Percentiles rank a stretch among this genome's conserved stretches.
phyloP scores from a whole-genome alignment of 2,329 filamentous ascomycete species.

The Ophiostoma montium region DNA sequence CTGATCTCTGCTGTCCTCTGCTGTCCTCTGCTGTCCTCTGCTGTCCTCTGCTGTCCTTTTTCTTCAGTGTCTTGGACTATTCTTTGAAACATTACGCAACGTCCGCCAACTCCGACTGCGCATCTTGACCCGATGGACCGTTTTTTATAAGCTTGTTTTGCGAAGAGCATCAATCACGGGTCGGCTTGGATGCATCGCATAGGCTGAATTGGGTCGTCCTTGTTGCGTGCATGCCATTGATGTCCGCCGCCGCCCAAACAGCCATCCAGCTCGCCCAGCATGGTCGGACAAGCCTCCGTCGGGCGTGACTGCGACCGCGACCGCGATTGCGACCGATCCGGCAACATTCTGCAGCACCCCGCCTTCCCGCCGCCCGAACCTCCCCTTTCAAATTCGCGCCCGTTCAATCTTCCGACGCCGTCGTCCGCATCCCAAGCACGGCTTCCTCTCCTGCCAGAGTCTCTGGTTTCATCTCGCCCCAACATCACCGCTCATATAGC shows the following conservation, averaged over 20 bases:
- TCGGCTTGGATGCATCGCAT: not conserved
- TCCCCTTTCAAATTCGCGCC: slow-evolving; percentile 8
- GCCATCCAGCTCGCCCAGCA: slow-evolving; percentile 11
- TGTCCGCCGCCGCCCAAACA: not conserved
- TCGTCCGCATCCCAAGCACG: not conserved
- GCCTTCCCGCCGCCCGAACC: slow-evolving; percentile 1
- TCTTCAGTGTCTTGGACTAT: not conserved
- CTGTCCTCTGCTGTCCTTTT: not conserved
- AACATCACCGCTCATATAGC: slow-evolving; percentile 15
- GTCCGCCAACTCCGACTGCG: not conserved
- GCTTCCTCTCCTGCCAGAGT: slow-evolving; percentile 17
- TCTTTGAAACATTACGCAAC: not conserved
- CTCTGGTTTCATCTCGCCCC: slow-evolving; percentile 12
- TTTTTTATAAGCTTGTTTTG: not conserved
- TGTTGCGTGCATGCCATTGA: not conserved
- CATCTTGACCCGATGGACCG: slow-evolving; percentile 4
- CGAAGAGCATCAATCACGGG: not conserved
- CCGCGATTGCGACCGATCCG: slow-evolving; percentile 9
- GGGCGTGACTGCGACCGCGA: slow-evolving; percentile 13
- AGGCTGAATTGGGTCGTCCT: not conserved
- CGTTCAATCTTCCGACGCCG: slow-evolving; percentile 10
- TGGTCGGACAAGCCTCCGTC: slow-evolving; percentile 18
- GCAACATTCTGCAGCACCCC: not conserved
- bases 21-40: not conserved
- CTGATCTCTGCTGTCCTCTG: not conserved